Evolutionary conservation across 192 early-diverging fungal genomes (phyloP).

Genomic region (Jimgerdemannia flammicorona): DNA sequence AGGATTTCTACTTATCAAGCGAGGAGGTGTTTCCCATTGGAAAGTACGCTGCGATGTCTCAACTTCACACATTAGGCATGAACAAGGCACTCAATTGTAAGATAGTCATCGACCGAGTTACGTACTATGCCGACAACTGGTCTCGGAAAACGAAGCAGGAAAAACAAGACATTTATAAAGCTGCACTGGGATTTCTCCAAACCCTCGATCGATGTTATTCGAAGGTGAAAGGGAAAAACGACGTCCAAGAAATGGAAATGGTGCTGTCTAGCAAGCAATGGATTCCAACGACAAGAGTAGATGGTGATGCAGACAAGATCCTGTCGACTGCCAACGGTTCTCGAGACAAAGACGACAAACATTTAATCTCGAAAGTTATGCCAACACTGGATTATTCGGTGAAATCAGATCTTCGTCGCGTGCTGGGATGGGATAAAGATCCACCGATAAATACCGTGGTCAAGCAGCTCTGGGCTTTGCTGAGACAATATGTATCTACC

Average conservation of each 20-base stretch:
- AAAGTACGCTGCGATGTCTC: not conserved
- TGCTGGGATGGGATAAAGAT: conserved; percentile 21
- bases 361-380: conserved; percentile 7
- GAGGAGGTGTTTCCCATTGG: not conserved
- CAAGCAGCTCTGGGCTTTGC: conserved; percentile 4
- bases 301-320: not conserved
- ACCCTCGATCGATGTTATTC: not conserved
- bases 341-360: not conserved
- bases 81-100: not conserved
- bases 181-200: not conserved
- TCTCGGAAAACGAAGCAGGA: not conserved
- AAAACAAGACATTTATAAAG: not conserved
- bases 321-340: not conserved
- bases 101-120: not conserved
- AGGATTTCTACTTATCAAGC: not conserved
- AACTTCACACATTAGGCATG: not conserved
- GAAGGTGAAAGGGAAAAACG: not conserved
- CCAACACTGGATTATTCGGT: not conserved
- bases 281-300: not conserved
- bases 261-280: not conserved
- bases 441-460: conserved; percentile 22
- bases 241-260: not conserved
- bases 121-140: not conserved
- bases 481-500: not conserved
- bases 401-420: not conserved